Percentiles rank a stretch among this genome's conserved stretches.
Evolutionary conservation across 129 eudicot species (phyloP).

Genomic region (Scalesia atractyloides): DNA sequence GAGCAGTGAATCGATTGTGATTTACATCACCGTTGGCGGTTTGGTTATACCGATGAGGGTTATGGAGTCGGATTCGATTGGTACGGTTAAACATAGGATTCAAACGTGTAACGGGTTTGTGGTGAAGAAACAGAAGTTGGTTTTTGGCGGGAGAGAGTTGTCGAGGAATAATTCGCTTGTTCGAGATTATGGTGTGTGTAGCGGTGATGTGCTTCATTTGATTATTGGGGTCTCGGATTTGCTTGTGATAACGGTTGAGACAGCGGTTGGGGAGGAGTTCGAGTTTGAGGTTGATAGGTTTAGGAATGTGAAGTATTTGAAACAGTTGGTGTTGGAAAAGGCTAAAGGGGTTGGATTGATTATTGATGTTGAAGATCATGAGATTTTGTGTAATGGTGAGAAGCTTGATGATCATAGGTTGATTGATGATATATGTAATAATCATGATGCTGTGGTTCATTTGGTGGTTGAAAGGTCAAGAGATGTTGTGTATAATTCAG

Average conservation of each 20-base stretch:
- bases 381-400: constrained; percentile 54
- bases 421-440: constrained; percentile 58
- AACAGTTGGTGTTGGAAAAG: constrained; percentile 48
- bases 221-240: constrained; percentile 62
- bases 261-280: constrained; percentile 51
- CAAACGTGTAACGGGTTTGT: constrained; percentile 72
- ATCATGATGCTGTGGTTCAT: constrained; percentile 47
- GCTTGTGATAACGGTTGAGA: constrained; percentile 51
- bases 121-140: constrained; percentile 65
- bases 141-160: constrained; percentile 70
- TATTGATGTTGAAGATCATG: constrained; percentile 45
- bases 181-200: constrained; percentile 65
- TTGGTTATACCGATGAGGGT: constrained; percentile 62
- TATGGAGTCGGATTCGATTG: constrained; percentile 79
- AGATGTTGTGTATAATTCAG: background rate
- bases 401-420: constrained; percentile 67
- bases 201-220: constrained; percentile 65
- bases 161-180: constrained; percentile 58
- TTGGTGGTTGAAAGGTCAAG: constrained; percentile 30
- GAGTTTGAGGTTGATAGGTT: constrained; percentile 63
- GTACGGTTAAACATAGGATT: constrained; percentile 62
- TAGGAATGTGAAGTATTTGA: constrained; percentile 56
- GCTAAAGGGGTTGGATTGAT: constrained; percentile 42
- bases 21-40: constrained; percentile 60
- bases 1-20: constrained; percentile 51